phyloP scores from a whole-genome alignment of 2,329 filamentous ascomycete species.

The Zarea fungicola region DNA sequence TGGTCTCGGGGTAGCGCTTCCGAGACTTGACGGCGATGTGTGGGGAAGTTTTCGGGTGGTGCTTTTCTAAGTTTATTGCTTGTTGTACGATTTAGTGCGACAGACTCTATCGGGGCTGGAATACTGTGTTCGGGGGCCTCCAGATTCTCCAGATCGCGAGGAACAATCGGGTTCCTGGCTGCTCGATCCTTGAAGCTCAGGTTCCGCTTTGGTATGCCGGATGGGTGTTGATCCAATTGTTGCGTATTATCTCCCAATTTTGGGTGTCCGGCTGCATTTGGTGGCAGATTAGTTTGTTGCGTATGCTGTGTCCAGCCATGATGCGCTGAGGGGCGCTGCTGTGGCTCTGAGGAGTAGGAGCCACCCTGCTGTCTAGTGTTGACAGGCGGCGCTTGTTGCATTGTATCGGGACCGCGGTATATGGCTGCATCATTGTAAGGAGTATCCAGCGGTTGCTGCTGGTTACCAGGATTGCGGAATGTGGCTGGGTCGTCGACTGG shows the following conservation, averaged over 20 bases:
- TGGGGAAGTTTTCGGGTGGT: conserved; percentile 32
- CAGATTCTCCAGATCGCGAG: not conserved
- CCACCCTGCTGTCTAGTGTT: not conserved
- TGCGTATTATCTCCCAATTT: not conserved
- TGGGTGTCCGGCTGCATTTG: not conserved
- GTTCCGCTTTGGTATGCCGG: conserved; percentile 45
- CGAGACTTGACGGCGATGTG: conserved; percentile 5
- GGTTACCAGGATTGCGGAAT: not conserved
- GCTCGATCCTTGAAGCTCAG: conserved; percentile 58
- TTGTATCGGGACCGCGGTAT: not conserved
- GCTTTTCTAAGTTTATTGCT: conserved; percentile 57
- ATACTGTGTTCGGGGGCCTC: conserved; percentile 5
- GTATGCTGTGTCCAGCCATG: conserved; percentile 2
- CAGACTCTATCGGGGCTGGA: not conserved
- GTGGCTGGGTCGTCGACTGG: not conserved
- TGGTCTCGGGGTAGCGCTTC: conserved; percentile 1
- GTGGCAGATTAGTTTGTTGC: not conserved
- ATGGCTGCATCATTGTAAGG: not conserved
- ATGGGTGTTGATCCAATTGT: conserved; percentile 17
- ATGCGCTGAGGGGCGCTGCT: not conserved
- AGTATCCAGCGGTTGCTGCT: not conserved
- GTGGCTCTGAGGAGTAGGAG: not conserved
- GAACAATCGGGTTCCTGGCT: conserved; percentile 31
- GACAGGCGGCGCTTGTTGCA: not conserved
- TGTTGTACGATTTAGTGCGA: conserved; percentile 33